Evolutionary conservation across 805 yeast genomes (phyloP).

Genomic region (Danielia oregonensis): DNA sequence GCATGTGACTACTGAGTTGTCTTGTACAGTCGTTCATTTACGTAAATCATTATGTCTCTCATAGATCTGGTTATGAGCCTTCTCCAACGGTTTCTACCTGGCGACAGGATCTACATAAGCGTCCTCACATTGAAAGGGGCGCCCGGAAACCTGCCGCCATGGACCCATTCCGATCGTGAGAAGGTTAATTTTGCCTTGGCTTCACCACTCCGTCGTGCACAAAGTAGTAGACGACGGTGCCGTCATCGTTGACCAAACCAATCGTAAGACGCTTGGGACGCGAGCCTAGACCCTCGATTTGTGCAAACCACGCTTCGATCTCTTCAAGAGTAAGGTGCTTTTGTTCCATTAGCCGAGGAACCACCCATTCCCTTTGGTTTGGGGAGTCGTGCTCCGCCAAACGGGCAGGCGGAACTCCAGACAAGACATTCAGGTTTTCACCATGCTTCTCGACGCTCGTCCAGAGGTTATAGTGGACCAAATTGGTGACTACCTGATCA

Average conservation of each 20-base stretch:
- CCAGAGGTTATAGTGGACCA: constrained; percentile 47
- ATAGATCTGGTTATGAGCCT: too few species aligned
- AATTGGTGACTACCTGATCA: constrained; percentile 37
- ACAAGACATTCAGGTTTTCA: constrained; percentile 13
- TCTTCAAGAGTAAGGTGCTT: constrained; percentile 31
- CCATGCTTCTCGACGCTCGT: constrained; percentile 25
- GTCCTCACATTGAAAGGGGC: too few species aligned
- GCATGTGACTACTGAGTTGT: too few species aligned
- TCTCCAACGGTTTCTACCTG: too few species aligned
- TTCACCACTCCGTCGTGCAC: constrained; percentile 62
- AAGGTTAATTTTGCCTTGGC: constrained; percentile 53
- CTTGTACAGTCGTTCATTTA: too few species aligned
- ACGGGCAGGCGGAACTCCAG: constrained; percentile 31
- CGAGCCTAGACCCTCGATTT: constrained; percentile 14
- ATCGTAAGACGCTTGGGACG: constrained; percentile 47
- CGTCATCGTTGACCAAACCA: constrained; percentile 60
- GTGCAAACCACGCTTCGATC: constrained; percentile 39
- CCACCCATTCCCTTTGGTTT: constrained; percentile 35
- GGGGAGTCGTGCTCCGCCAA: constrained; percentile 20
- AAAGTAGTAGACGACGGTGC: constrained; percentile 68
- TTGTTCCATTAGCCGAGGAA: constrained; percentile 29
- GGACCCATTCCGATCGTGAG: too few species aligned
- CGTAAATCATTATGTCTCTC: too few species aligned
- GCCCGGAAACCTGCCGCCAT: too few species aligned
- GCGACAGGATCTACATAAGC: too few species aligned